Evolutionary conservation across 805 yeast species (phyloP), one percentile per base, ranked within the genome.

Genomic region (Clavispora santaluciae): DNA sequence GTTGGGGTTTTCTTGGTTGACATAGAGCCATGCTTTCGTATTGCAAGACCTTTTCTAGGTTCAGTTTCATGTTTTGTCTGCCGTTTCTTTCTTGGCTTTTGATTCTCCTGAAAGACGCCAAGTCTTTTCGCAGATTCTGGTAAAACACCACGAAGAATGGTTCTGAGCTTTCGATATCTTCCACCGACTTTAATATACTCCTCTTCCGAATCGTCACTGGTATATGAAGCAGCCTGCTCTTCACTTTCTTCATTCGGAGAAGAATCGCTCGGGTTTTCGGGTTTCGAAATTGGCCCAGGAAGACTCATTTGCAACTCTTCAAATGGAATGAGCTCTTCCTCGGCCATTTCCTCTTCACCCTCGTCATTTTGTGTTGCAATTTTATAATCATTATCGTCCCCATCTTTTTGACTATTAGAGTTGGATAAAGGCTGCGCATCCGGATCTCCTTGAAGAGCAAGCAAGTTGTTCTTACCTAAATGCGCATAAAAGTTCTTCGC

Each of bases 101-200:
- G 42, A 31, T 55, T 55, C 17, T 35, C 38, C 28, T 37, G 41
- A 23, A 50, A 64, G 11, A 58, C 46, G 5, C 49, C 53, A 7
- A 65, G 48, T 17, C 69, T 43, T 41, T 61, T 66, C 4, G 70
- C 66, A 3, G 72, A 67, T 39, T 66, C 72, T 0, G 73, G 73
- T 11, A 67, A 49, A 1, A 61, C 64, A 0, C 73, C 73, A 22
- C 56, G 44, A 5, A 68, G 48, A 9, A 65, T 57, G 29, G 54
- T 57, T 34, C 55, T 63, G 33, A 63, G 63, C 40, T 55, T 64
- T 22, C 46, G 28, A 35, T 46, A 43, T 25, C 46, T 41, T 20
- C 57, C 57, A 13, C 57, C 57, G 5, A 54, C 39, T 9, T 40
- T 26, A 5, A 54, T 50, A 12, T 47, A 35, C 26, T 45, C 46